Evolutionary conservation across 768 basidiomycete species (phyloP).

Genomic region (Macrolepiota fuliginosa): DNA sequence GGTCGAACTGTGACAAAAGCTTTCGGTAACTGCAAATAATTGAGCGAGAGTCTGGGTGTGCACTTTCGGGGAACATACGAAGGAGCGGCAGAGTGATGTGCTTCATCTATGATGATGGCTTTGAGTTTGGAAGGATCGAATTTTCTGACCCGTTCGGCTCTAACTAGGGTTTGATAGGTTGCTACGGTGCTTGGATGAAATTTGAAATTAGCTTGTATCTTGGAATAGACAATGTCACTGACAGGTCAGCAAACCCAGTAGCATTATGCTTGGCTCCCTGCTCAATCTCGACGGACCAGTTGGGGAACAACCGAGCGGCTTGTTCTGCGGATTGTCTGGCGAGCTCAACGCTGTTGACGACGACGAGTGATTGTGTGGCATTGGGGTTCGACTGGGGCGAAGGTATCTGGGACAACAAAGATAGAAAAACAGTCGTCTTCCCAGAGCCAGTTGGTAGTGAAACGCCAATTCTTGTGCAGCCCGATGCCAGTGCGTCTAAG

Average conservation of each 20-base stretch:
- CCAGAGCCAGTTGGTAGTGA: constrained; percentile 83
- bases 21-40: constrained; percentile 60
- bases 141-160: constrained; percentile 62
- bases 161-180: constrained; percentile 83
- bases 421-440: constrained; percentile 92
- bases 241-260: constrained; percentile 85
- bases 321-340: constrained; percentile 83
- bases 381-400: constrained; percentile 38
- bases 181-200: constrained; percentile 65
- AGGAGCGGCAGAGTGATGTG: constrained; percentile 91
- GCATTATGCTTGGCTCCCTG: constrained; percentile 77
- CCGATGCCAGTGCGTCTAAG: constrained; percentile 61
- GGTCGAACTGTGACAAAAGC: constrained; percentile 81
- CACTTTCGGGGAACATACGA: constrained; percentile 50
- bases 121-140: constrained; percentile 68
- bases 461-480: constrained; percentile 76
- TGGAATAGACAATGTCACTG: constrained; percentile 24
- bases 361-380: constrained; percentile 66
- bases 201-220: background rate
- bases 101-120: constrained; percentile 87
- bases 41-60: background rate
- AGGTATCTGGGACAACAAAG: constrained; percentile 65
- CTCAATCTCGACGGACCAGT: constrained; percentile 87
- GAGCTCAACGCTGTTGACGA: constrained; percentile 89
- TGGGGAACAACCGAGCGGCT: constrained; percentile 61